A percentile compares a stretch with the other conserved stretches of the same genome.
Evolutionary conservation across 176 grass and related monocot genomes (phyloP).

Genomic region (Rhynchospora breviuscula): DNA sequence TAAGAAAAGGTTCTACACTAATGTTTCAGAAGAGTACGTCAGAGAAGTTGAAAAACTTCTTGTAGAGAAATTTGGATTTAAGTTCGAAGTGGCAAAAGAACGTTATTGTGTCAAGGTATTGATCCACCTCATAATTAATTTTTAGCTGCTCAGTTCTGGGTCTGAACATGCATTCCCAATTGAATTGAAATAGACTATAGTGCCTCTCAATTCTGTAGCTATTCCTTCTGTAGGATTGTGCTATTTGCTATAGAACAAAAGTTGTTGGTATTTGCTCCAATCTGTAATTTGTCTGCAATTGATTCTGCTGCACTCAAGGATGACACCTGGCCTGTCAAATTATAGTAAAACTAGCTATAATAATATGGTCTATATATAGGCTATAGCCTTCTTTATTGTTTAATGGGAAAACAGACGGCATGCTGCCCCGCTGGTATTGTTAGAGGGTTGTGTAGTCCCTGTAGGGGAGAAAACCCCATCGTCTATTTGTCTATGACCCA

Average conservation of each 20-base stretch:
- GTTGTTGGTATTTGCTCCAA: neutral
- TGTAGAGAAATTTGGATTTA: conserved; percentile 17
- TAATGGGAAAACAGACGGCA: too few relatives aligned
- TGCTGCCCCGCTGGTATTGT: too few relatives aligned
- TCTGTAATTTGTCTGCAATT: too few relatives aligned
- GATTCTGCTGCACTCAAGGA: too few relatives aligned
- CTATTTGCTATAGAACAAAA: neutral
- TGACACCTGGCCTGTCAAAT: too few relatives aligned
- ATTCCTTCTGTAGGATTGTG: neutral
- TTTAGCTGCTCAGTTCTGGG: neutral
- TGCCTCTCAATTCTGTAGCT: neutral
- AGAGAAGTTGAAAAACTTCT: conserved; percentile 17
- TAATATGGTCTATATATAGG: too few relatives aligned
- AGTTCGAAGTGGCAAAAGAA: conserved; percentile 23
- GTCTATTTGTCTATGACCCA: too few relatives aligned
- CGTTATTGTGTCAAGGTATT: conserved; percentile 34
- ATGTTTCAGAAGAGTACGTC: conserved; percentile 10
- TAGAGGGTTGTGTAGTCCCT: too few relatives aligned
- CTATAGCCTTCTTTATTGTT: too few relatives aligned
- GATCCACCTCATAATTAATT: neutral
- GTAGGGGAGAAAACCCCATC: too few relatives aligned
- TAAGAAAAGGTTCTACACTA: conserved; percentile 22
- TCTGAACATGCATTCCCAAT: neutral
- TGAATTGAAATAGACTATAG: neutral
- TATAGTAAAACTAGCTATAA: too few relatives aligned